phyloP scores from a whole-genome alignment of 1,284 basidiomycete species.

The Limonomyces culmigenus region DNA sequence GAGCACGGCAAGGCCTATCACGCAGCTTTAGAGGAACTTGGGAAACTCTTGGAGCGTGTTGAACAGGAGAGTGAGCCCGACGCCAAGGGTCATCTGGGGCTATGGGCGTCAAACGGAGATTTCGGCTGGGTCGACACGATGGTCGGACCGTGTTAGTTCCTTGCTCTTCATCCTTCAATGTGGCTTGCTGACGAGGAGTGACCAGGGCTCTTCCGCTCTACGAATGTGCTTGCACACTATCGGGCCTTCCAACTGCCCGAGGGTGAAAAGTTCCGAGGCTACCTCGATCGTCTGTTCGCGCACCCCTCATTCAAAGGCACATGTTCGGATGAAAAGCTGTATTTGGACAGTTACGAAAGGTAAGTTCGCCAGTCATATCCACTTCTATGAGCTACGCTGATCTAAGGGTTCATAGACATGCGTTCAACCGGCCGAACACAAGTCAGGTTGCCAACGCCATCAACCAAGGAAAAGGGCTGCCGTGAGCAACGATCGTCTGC shows the following conservation, averaged over 20 bases:
- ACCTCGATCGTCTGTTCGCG: conserved; percentile 34
- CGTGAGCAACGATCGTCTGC: conserved; percentile 25
- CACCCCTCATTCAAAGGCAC: conserved; percentile 54
- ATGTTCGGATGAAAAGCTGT: conserved; percentile 54
- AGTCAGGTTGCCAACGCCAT: conserved; percentile 59
- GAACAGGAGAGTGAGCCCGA: conserved; percentile 26
- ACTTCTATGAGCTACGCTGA: conserved; percentile 1
- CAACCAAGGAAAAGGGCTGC: conserved; percentile 40
- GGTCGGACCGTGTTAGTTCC: conserved; percentile 51
- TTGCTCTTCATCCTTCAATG: not conserved
- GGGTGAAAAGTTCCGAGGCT: conserved; percentile 30
- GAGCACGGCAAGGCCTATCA: conserved; percentile 39
- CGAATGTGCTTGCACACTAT: conserved; percentile 51
- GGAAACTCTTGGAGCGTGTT: conserved; percentile 38
- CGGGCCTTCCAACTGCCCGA: conserved; percentile 41
- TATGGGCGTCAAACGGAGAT: conserved; percentile 41
- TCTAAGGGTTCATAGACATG: conserved; percentile 28
- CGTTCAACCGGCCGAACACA: conserved; percentile 55
- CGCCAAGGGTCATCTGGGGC: conserved; percentile 20
- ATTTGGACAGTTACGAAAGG: conserved; percentile 66
- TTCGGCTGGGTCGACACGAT: conserved; percentile 55
- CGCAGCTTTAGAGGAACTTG: conserved; percentile 34
- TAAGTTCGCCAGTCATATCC: conserved; percentile 10
- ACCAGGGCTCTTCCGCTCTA: conserved; percentile 50
- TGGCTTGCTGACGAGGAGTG: not conserved